Conservation (phyloP, 805 yeast species). For the Danielia reshetovae region DNA sequence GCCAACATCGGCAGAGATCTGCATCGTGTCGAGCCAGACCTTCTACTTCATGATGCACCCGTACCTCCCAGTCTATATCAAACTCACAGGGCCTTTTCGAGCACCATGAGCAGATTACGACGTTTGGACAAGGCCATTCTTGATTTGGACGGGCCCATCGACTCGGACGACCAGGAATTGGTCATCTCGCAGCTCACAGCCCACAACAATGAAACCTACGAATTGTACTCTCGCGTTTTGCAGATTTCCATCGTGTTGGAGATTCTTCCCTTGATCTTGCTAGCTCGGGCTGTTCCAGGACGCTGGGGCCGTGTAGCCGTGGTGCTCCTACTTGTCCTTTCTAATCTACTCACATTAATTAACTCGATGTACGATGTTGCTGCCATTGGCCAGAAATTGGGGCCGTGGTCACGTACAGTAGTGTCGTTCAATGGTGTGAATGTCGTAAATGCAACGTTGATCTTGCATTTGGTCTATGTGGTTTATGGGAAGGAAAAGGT, state of each 20-base stretch:
- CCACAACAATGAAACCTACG: constrained; percentile 12
- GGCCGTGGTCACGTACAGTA: background rate
- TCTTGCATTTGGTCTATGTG: constrained; percentile 12
- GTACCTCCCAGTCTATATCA: background rate
- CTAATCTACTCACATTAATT: constrained; percentile 7
- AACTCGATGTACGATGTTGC: constrained; percentile 11
- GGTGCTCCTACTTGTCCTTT: constrained; percentile 4
- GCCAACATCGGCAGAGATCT: too few relatives aligned
- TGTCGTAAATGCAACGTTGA: constrained; percentile 10
- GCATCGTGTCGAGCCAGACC: too few relatives aligned
- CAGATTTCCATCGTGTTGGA: constrained; percentile 12
- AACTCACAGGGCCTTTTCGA: background rate
- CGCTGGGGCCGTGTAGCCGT: background rate
- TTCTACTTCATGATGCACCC: too few relatives aligned
- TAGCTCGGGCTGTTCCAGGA: constrained; percentile 5
- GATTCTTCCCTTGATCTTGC: constrained; percentile 15
- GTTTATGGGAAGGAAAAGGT: background rate
- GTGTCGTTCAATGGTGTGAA: constrained; percentile 6
- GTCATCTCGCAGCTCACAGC: constrained; percentile 14
- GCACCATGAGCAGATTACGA: constrained; percentile 20
- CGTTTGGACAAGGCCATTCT: constrained; percentile 20
- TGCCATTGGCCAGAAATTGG: constrained; percentile 1
- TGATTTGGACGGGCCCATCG: constrained; percentile 15
- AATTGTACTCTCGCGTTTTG: constrained; percentile 9
- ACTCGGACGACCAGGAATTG: constrained; percentile 22